Evolutionary conservation across 257 asterid genomes (phyloP).

Genomic region (Solanum okadae): DNA sequence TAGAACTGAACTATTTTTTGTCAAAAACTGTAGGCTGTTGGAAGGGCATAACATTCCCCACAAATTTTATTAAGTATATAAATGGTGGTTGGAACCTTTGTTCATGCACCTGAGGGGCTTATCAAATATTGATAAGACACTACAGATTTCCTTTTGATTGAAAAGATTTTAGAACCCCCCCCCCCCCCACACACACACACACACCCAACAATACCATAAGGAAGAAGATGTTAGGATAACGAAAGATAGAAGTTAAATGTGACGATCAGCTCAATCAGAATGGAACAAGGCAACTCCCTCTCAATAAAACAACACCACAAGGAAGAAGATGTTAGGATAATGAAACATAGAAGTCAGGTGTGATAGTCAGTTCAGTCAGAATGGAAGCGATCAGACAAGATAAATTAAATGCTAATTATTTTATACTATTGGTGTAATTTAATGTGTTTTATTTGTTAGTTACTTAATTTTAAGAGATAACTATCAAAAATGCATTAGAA

Average conservation of each 20-base stretch:
- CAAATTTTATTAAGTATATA: neutral
- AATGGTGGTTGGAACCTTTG: slow-evolving; percentile 9
- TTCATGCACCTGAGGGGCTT: slow-evolving; percentile 27
- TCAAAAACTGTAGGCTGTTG: slow-evolving; percentile 11
- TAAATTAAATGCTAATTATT: too few relatives aligned
- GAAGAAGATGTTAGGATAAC: neutral
- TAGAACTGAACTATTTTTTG: neutral
- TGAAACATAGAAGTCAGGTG: neutral
- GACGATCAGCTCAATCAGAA: neutral
- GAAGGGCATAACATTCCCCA: slow-evolving; percentile 29
- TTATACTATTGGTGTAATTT: too few relatives aligned
- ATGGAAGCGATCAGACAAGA: too few relatives aligned
- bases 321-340: neutral
- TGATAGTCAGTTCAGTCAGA: neutral
- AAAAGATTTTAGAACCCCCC: neutral
- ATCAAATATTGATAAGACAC: neutral
- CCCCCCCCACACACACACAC: too few relatives aligned
- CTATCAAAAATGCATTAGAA: too few relatives aligned
- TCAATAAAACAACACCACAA: too few relatives aligned
- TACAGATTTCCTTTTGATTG: neutral
- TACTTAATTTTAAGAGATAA: too few relatives aligned
- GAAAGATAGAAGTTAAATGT: neutral
- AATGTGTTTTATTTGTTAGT: neutral
- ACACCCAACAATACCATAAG: too few relatives aligned
- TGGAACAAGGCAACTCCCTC: too few relatives aligned